Evolutionary conservation across 2,329 filamentous ascomycete genomes (phyloP), one percentile per base, ranked within the genome.

Genomic region (Chaetothyriales sp.): DNA sequence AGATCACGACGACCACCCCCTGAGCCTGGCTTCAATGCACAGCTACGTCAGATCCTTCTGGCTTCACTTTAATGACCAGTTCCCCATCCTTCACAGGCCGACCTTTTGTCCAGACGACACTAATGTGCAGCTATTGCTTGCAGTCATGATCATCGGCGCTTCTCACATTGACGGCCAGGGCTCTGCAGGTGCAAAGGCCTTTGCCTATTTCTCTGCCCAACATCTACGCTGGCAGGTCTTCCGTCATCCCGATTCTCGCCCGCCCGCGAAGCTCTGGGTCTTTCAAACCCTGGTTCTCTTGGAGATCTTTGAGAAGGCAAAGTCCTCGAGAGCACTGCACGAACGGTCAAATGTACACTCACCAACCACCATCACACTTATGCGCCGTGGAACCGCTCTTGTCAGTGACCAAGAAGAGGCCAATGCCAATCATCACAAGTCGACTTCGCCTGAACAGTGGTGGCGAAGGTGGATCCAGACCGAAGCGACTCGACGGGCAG

Each of bases 381-480:
- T 96, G 90, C 83, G 90, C 26, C 79, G 90, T 60, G 90, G 90
- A 5, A 84, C 87, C 60, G 93, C 88, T 2, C 71, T 96, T 12
- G 89, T 95, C 56, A 89, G 88, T 6, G 81, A 86, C 58, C 86
- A 86, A n/a, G 79, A 85, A 0, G 72, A 87, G 47, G 60, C n/a
- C n/a, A n/a, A 3, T 59, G 89, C 95, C 59, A 89, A 86, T 1
- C 87, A 88, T 1, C 84, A 86, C 0, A 85, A 81, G 55, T 72
- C 77, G 2, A 81, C 85, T 57, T 86, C 83, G 0, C 77, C 83
- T 0, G 86, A 95, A 55, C 87, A 94, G 59, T 93, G 85, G 75
- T 98, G 92, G 92, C 85, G 88, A 59, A 81, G 87, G 60, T 96
- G 92, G 90, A 90, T 95, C 61, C 89, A 83, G 10, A 87, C 88